Base-by-base conservation (phyloP, 2,329 filamentous ascomycete species). In the Ophioceras dolichostomum region DNA sequence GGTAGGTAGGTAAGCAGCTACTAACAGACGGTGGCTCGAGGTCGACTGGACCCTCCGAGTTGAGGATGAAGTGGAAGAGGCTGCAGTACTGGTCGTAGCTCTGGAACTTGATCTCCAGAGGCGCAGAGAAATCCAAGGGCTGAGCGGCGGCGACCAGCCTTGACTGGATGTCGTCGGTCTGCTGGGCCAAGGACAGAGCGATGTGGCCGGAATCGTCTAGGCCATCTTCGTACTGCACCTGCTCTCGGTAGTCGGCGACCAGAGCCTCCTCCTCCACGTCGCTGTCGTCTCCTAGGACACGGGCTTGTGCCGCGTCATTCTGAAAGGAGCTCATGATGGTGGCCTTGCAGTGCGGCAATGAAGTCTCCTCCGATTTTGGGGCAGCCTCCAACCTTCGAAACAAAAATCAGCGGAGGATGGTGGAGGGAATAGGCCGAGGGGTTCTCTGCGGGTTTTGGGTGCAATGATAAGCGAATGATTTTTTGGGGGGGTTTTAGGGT, bases 51-150 rank as follows among this genome's bases (percentile, higher is more conserved):
- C 91, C 91, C 49, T 96, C 91, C 36, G 89, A 96, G 75, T 98
- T 98, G 58, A 98, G 71, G 61, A 98, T 95, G 66, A 86, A 96
- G 69, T 98, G 91, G 70, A 98, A 98, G 52, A 98, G 70, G 64
- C 85, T 94, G 79, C 91, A 98, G 75, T 98, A 98, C 60, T 86
- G 34, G 68, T 98, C 91, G 72, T 98, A 98, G 68, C 88, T 95
- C 61, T 86, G 81, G 68, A 96, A 95, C 68, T 96, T 96, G 61
- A 85, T 84, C 64, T 96, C 91, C 39, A 98, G 74, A 24, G 88
- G 85, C 34, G 91, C 91, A 56, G 91, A 87, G 63, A 94, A 96
- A 59, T 98, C 91, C 48, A 98, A 73, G 36, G 91, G 91, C 54
- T 91, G 89, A 46, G 91, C 91, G 42, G 91, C 91, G 47, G 88